Evolutionary conservation across 495 filamentous ascomycete genomes (phyloP), one percentile per base, ranked within the genome.

Genomic region (Penicillium canariense): DNA sequence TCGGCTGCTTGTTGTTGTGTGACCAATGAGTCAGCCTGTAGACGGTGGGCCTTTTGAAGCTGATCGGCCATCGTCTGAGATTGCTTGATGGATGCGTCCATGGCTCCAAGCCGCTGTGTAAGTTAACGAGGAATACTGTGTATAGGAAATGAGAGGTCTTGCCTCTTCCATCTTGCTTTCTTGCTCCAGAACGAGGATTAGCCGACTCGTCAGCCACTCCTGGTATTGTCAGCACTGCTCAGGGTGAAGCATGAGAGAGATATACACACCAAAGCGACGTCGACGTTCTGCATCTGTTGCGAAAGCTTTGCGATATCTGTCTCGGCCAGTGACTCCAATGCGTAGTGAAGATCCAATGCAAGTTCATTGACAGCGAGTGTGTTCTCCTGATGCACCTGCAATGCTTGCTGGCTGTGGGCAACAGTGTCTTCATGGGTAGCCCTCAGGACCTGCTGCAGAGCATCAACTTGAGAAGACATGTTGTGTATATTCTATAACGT

Each of bases 111-210:
- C 25, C 66, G 74, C 76, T 78, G 25, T n/a, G 11, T 17, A 35
- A 0, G 20, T 74, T 48, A 73, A 65, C 10, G 28, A 22, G 5
- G 4, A 35, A 17, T 32, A 3, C 11, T 9, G 26, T 17, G 10
- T 27, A 26, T n/a, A n/a, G n/a, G 25, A 14, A 31, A 12, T 26
- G 22, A 14, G 20, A 26, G n/a, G 10, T 34, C 68, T 14, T 49
- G 75, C 75, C 66, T 76, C 59, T 9, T 63, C 53, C 28, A 76
- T 55, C 32, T 52, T 56, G 23, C 35, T 58, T 45, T 73, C 72
- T 50, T 69, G 67, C 31, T 74, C 66, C 10, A 71, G 45, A 22
- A 74, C 59, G 22, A 62, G 38, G 4, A 50, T 53, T 20, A 75
- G 55, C 27, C 63, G 68, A 36, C 46, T 61, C 6, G 55, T 59